Evolutionary conservation across 345 rosid species (phyloP).

Genomic region (Brassica incana): DNA sequence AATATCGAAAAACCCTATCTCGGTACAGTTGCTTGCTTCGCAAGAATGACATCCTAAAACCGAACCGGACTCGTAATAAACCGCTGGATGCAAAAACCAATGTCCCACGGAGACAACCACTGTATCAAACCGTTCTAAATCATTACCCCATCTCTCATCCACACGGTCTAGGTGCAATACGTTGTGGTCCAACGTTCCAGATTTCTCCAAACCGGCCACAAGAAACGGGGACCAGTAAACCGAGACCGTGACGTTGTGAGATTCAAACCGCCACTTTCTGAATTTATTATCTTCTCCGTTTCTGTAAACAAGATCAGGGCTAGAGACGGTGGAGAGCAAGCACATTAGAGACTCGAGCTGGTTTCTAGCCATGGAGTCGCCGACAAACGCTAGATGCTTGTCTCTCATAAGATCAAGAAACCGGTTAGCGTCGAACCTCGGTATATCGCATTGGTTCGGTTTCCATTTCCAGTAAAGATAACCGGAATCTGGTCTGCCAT

Average conservation of each 20-base stretch:
- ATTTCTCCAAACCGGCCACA: constrained; percentile 79
- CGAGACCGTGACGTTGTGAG: constrained; percentile 59
- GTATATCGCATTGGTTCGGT: constrained; percentile 69
- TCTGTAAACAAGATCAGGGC: constrained; percentile 55
- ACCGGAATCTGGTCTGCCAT: constrained; percentile 80
- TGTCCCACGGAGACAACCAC: constrained; percentile 80
- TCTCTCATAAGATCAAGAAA: constrained; percentile 61
- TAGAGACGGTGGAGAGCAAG: constrained; percentile 62
- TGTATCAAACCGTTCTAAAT: constrained; percentile 56
- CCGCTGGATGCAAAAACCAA: constrained; percentile 93
- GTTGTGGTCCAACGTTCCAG: constrained; percentile 72
- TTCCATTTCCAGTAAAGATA: constrained; percentile 94
- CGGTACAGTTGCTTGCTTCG: constrained; percentile 65
- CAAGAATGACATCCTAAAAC: constrained; percentile 87
- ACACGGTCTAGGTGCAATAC: constrained; percentile 61
- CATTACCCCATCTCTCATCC: constrained; percentile 81
- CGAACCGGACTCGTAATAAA: constrained; percentile 62
- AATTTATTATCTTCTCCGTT: constrained; percentile 80
- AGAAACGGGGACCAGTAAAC: constrained; percentile 97
- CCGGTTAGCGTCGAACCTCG: constrained; percentile 73
- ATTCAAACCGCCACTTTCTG: constrained; percentile 68
- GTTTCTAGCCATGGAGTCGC: constrained; percentile 98
- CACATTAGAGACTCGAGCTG: constrained; percentile 92
- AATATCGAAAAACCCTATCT: constrained; percentile 75
- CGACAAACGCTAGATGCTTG: constrained; percentile 82